phyloP scores from a whole-genome alignment of 176 grass and related monocot genomes.

The Triticum turgidum region DNA sequence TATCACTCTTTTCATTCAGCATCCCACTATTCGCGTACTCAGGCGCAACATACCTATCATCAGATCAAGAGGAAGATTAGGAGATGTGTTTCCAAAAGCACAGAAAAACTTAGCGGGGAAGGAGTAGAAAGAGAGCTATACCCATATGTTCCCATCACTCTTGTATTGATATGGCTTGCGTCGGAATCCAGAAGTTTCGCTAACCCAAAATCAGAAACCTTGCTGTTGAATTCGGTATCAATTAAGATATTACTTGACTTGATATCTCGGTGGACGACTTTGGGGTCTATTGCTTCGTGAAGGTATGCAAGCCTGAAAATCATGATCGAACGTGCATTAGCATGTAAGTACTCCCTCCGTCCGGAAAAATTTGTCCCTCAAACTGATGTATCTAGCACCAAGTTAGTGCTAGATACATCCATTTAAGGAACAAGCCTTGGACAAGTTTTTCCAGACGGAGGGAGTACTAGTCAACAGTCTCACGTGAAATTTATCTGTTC shows the following conservation, averaged over 20 bases:
- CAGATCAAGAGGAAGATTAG: constrained; percentile 41
- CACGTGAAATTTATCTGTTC: neutral
- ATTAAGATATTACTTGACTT: constrained; percentile 99
- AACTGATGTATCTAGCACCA: too few species aligned
- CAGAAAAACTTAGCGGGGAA: neutral
- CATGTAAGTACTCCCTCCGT: neutral
- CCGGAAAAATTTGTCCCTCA: too few species aligned
- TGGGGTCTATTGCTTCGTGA: constrained; percentile 95
- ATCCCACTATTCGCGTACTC: constrained; percentile 94
- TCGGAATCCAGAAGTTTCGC: constrained; percentile 95
- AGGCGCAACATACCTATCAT: constrained; percentile 87
- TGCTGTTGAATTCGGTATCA: constrained; percentile 81
- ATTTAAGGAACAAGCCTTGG: too few species aligned
- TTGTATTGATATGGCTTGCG: constrained; percentile 83
- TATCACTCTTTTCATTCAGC: constrained; percentile 96
- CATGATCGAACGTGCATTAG: constrained; percentile 21
- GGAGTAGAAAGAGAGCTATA: constrained; percentile 25
- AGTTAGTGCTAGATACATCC: too few species aligned
- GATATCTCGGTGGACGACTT: constrained; percentile 96
- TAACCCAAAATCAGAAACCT: constrained; percentile 96
- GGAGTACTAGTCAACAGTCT: neutral
- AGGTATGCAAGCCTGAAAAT: constrained; percentile 80
- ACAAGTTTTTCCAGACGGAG: too few species aligned
- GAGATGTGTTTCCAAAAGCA: constrained; percentile 15
- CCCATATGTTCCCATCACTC: constrained; percentile 99